phyloP scores from a whole-genome alignment of 1,139 yeast genomes.

The Kodamaea alishanica region DNA sequence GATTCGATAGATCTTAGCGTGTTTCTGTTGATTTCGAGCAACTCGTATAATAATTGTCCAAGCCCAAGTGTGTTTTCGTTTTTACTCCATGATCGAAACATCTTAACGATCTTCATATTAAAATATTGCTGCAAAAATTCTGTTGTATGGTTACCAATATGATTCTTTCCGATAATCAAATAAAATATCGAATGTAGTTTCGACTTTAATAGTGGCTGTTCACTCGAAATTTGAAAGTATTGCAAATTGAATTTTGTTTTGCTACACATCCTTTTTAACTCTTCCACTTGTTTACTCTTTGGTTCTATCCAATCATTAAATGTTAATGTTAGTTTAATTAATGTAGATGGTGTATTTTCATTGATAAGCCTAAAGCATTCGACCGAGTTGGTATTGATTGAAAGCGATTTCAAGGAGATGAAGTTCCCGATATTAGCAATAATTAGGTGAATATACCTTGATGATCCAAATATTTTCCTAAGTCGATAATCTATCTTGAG shows the following conservation, averaged over 20 bases:
- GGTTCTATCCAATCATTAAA: neutral
- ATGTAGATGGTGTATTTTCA: neutral
- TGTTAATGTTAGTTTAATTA: neutral
- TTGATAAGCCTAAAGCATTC: conserved; percentile 1
- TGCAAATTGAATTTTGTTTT: conserved; percentile 2
- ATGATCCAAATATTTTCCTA: too few relatives aligned
- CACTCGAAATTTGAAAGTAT: conserved; percentile 6
- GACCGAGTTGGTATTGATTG: conserved; percentile 2
- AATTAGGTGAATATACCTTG: too few relatives aligned
- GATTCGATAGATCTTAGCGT: conserved; percentile 9
- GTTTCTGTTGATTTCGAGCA: conserved; percentile 8
- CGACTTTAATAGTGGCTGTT: conserved; percentile 7
- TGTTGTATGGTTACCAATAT: too few relatives aligned
- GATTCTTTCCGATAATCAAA: neutral
- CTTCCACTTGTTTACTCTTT: neutral
- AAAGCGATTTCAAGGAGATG: conserved; percentile 3
- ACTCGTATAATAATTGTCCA: conserved; percentile 7
- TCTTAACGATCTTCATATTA: too few relatives aligned
- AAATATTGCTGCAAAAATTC: too few relatives aligned
- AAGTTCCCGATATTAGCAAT: neutral
- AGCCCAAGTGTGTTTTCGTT: conserved; percentile 1
- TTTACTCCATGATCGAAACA: too few relatives aligned
- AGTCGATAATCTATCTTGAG: too few relatives aligned
- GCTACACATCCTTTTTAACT: neutral
- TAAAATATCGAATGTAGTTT: conserved; percentile 11